Evolutionary conservation across 2,329 filamentous ascomycete genomes (phyloP).

Genomic region (Scytalidium sp.): DNA sequence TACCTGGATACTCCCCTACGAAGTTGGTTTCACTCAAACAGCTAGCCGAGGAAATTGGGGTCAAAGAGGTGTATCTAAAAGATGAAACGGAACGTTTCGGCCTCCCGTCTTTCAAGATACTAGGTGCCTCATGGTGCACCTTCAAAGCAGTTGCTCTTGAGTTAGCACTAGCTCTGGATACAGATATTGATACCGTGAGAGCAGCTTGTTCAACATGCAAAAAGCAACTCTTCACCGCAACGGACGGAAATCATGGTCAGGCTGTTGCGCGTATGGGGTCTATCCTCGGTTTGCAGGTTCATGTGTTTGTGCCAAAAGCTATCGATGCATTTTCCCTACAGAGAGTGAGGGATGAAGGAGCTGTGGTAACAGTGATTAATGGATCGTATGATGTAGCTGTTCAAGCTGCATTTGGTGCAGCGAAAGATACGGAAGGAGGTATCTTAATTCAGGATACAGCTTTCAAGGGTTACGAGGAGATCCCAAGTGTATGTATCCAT

Average conservation of each 20-base stretch:
- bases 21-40: constrained; percentile 49
- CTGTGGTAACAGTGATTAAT: constrained; percentile 50
- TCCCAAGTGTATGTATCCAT: constrained; percentile 44
- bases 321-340: constrained; percentile 52
- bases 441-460: constrained; percentile 67
- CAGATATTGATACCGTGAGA: constrained; percentile 39
- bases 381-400: constrained; percentile 57
- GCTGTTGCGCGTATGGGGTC: constrained; percentile 68
- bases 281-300: constrained; percentile 50
- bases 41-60: constrained; percentile 54
- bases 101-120: constrained; percentile 75
- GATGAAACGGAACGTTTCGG: constrained; percentile 68
- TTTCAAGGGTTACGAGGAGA: constrained; percentile 61
- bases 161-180: constrained; percentile 39
- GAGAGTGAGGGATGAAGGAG: constrained; percentile 61
- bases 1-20: constrained; percentile 56
- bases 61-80: constrained; percentile 62
- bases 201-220: constrained; percentile 29
- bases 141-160: constrained; percentile 52
- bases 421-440: constrained; percentile 20
- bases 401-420: not conserved
- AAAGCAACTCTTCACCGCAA: constrained; percentile 55
- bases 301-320: constrained; percentile 60
- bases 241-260: constrained; percentile 75
- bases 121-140: constrained; percentile 73